Conservation (phyloP, 2,329 filamentous ascomycete species). For the Talaromyces sp. region DNA sequence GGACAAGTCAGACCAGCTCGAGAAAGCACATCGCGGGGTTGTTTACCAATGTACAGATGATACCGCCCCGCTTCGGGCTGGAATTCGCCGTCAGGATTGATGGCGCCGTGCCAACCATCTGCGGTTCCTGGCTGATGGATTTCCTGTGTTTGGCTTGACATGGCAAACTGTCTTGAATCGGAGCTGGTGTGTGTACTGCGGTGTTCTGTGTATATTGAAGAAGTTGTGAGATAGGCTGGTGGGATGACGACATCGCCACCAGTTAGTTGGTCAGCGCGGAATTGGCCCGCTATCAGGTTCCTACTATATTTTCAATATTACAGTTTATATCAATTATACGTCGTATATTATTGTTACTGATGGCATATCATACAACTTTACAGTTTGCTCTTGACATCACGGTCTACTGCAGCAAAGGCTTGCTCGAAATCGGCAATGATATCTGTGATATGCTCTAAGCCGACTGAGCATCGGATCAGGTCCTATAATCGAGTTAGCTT, state of each 20-base stretch:
- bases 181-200: neutral
- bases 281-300: neutral
- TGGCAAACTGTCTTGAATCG: neutral
- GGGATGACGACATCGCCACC: neutral
- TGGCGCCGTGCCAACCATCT: conserved; percentile 48
- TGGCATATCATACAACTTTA: neutral
- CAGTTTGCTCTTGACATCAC: neutral
- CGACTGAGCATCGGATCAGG: conserved; percentile 89
- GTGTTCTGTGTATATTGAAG: no score
- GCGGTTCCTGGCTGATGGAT: conserved; percentile 20
- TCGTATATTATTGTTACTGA: neutral
- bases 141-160: neutral
- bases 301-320: neutral
- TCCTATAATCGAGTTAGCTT: conserved; percentile 54
- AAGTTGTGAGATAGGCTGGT: neutral
- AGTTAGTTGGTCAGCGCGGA: neutral
- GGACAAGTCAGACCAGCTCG: neutral
- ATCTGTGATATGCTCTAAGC: conserved; percentile 93
- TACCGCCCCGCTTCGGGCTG: conserved; percentile 50
- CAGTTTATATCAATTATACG: neutral
- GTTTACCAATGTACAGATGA: conserved; percentile 50
- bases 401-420: neutral
- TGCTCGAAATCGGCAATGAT: conserved; percentile 79
- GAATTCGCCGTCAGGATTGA: conserved; percentile 45
- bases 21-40: neutral